Percentiles rank a stretch among this genome's conserved stretches.
Evolutionary conservation across 805 yeast species (phyloP).

Genomic region (Soucietia sequanensis): DNA sequence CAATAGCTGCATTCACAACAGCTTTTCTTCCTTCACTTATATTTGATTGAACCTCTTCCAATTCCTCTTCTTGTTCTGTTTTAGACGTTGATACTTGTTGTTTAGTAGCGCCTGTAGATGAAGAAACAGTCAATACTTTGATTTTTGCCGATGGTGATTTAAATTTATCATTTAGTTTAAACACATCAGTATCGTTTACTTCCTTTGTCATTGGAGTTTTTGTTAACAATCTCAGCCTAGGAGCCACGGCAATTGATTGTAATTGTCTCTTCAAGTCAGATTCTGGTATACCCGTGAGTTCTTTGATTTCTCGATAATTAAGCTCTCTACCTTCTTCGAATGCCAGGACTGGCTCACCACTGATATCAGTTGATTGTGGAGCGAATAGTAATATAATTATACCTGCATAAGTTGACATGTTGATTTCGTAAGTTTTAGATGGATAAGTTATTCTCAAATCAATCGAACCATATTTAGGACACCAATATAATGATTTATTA

Average conservation of each 20-base stretch:
- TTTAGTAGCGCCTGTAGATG: conserved; percentile 3
- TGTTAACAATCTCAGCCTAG: conserved; percentile 69
- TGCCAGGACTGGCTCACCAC: conserved; percentile 33
- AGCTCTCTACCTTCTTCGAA: conserved; percentile 53
- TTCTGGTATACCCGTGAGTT: conserved; percentile 68
- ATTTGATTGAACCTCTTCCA: conserved; percentile 51
- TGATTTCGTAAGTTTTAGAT: conserved; percentile 70
- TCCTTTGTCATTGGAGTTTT: conserved; percentile 77
- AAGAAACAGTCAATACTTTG: conserved; percentile 65
- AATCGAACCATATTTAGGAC: conserved; percentile 78
- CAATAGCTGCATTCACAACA: conserved; percentile 82
- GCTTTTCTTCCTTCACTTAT: conserved; percentile 62
- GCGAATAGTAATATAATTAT: conserved; percentile 70
- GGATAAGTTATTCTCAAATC: conserved; percentile 74
- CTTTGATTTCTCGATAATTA: conserved; percentile 60
- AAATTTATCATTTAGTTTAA: conserved; percentile 66
- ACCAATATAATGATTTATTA: conserved; percentile 59
- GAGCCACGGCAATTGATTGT: conserved; percentile 81
- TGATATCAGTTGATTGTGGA: conserved; percentile 33
- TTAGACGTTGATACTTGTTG: conserved; percentile 11
- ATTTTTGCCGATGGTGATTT: conserved; percentile 66
- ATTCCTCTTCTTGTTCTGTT: conserved; percentile 52
- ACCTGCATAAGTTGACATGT: conserved; percentile 80
- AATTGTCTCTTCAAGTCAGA: conserved; percentile 73
- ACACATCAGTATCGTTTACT: conserved; percentile 60